Base-by-base conservation (phyloP, 176 grass and related monocot species). In the Eleusine indica region DNA sequence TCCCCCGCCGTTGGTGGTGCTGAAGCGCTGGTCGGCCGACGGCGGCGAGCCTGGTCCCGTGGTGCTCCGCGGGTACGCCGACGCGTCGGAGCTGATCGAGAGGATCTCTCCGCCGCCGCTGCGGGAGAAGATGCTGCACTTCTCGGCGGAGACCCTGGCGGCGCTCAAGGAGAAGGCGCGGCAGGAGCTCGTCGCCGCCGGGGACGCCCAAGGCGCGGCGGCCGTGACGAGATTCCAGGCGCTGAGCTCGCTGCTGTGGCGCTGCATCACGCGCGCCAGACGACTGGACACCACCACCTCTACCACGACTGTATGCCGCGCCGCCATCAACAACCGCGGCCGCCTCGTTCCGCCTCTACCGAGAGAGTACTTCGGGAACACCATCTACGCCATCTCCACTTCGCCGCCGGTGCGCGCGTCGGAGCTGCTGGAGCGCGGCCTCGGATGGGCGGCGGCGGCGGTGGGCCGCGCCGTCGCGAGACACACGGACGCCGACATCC, bases 371-470 rank as follows among this genome's bases (percentile, higher is more conserved):
- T 71, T 71, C 68, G 41, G 41, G 9, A 71, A 71, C 68, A 25
- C 39, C 68, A 22, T 71, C 10, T 46, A 25, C 41, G 42, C 68
- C 41, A 5, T 47, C 9, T 44, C 68, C 39, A 70, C 68, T 2
- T 35, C 4, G 21, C 2, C 44, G 39, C 3, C 68, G 3, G 68
- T 46, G 68, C 21, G 19, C 9, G 40, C 68, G 21, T 2, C 68
- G 40, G 68, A 44, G 68, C 40, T 71, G 56, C 63, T 89, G 18
- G 25, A 64, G 1, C 47, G 75, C 51, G 81, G 57, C 9, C 78
- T 86, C 62, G 86, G 90, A 9, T 92, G 86, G 90, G 79, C 74
- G 0, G 86, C 86, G n/a, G 41, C 49, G 40, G 41, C 78, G 0
- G 38, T 82, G 41, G 58, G 79, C 42, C 58, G 68, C 35, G 11